These are phyloP conservation scores for Graphilbum fragrans DNA, from an alignment of 2,329 filamentous ascomycete species.

Conservation along the genomic window DNA sequence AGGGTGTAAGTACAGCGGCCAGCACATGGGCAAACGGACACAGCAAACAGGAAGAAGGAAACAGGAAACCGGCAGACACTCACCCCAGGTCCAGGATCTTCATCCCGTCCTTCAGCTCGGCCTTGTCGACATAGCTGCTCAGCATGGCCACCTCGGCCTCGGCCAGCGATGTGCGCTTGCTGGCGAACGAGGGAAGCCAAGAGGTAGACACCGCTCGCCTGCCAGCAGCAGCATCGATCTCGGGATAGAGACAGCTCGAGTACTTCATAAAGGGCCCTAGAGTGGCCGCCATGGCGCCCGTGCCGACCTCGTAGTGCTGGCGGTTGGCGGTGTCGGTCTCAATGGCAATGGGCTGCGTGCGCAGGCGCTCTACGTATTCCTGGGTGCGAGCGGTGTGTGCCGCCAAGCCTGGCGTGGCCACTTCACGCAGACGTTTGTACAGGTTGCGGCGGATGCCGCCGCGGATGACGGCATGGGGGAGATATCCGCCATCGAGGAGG, in stretches of 20 bases:
- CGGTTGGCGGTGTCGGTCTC: slow-evolving; percentile 53
- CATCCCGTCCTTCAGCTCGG: slow-evolving; percentile 47
- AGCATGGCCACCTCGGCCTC: slow-evolving; percentile 58
- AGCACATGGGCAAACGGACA: no score
- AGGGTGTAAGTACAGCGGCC: no score
- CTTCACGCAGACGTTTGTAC: slow-evolving; percentile 42
- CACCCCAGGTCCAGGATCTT: slow-evolving; percentile 50
- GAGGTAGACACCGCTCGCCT: no score
- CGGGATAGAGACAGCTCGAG: slow-evolving; percentile 51
- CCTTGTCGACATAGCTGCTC: slow-evolving; percentile 47
- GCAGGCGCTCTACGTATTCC: slow-evolving; percentile 49
- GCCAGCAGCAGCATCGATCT: slow-evolving; percentile 4
- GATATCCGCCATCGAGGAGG: slow-evolving; percentile 52
- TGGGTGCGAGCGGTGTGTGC: slow-evolving; percentile 33
- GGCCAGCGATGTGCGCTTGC: slow-evolving; percentile 40
- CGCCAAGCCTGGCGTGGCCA: slow-evolving; percentile 21
- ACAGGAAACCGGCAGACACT: slow-evolving; percentile 10
- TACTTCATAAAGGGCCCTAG: slow-evolving; percentile 64
- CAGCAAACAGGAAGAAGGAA: slow-evolving; percentile 9
- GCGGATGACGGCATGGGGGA: slow-evolving; percentile 51
- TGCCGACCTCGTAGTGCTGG: slow-evolving; percentile 64
- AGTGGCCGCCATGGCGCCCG: slow-evolving; percentile 46
- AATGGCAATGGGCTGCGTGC: slow-evolving; percentile 52
- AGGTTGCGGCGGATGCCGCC: slow-evolving; percentile 56
- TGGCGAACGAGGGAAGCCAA: no score